Base-by-base conservation (phyloP, 257 asterid genomes). In the Salvia rosmarinus region DNA sequence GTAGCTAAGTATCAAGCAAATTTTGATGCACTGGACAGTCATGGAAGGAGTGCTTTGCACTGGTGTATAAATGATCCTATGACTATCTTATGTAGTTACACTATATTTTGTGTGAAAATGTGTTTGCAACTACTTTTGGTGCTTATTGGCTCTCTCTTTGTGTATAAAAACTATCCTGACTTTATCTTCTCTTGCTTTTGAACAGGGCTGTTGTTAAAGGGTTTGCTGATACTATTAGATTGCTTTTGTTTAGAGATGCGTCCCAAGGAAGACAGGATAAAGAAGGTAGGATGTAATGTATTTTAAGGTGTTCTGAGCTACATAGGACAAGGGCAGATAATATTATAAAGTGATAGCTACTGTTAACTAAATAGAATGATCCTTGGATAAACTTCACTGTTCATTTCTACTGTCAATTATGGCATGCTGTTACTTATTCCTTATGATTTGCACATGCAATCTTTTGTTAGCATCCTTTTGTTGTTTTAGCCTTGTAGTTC, bases 131-230 rank as follows among this genome's bases (percentile, higher is more conserved):
- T 13, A 17, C 47, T 19, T 70, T 17, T 23, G 5, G 50, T 73
- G 70, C 58, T 76, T 57, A 35, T 50, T 37, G 32, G 40, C 68
- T 42, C 43, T 44, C 60, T 35, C n/a, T 52, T 11, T 44, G 32
- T 43, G 40, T 34, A 50, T 42, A n/a, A 14, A 62, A 35, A 65
- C 54, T 72, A 14, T 63, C n/a, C 46, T 19, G 37, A 3, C 47
- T 16, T 65, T 43, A 57, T 73, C 61, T 28, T 55, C 76, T 68
- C 58, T 71, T 71, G 64, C 74, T 71, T 84, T 64, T 62, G 64
- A 67, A 66, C 83, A 94, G 99, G 99, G 97, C 99, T 82, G 96
- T 98, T 35, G 90, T 81, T 81, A 95, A 89, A 82, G 99, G 99
- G 75, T 88, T 78, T 85, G 79, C 88, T 63, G 98, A 95, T 82